These are phyloP conservation scores for Edaphochlamys debaryana DNA, from an alignment of 139 green algal genomes.

Conservation along the genomic window DNA sequence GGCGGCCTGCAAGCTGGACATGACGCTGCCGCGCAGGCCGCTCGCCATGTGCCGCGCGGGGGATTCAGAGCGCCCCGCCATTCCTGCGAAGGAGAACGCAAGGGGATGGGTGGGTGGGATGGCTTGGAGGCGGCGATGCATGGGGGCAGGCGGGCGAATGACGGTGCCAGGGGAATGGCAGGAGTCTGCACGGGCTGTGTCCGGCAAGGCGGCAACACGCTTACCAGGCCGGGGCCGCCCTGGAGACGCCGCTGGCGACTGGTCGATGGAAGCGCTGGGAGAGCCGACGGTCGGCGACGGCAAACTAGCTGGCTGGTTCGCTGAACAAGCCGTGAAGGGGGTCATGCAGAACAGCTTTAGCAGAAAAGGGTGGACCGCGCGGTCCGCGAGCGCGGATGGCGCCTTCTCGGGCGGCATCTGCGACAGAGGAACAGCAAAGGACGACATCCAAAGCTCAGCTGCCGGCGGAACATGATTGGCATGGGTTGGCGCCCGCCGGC, in stretches of 20 bases:
- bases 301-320: background rate
- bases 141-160: too few relatives aligned
- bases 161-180: too few relatives aligned
- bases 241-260: conserved; percentile 9
- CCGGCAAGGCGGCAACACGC: too few relatives aligned
- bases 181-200: too few relatives aligned
- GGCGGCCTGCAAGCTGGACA: background rate
- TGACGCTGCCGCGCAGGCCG: background rate
- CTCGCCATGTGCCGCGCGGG: conserved; percentile 2
- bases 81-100: too few relatives aligned
- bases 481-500: too few relatives aligned
- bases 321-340: background rate
- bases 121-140: too few relatives aligned
- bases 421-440: background rate
- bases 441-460: too few relatives aligned
- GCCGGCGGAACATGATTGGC: too few relatives aligned
- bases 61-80: background rate
- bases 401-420: background rate
- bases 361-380: conserved; percentile 33
- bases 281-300: background rate
- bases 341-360: conserved; percentile 32
- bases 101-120: too few relatives aligned
- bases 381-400: background rate
- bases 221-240: background rate
- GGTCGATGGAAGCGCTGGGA: background rate